Evolutionary conservation across 2,329 filamentous ascomycete species (phyloP).

Genomic region (Plenodomus biglobosus): DNA sequence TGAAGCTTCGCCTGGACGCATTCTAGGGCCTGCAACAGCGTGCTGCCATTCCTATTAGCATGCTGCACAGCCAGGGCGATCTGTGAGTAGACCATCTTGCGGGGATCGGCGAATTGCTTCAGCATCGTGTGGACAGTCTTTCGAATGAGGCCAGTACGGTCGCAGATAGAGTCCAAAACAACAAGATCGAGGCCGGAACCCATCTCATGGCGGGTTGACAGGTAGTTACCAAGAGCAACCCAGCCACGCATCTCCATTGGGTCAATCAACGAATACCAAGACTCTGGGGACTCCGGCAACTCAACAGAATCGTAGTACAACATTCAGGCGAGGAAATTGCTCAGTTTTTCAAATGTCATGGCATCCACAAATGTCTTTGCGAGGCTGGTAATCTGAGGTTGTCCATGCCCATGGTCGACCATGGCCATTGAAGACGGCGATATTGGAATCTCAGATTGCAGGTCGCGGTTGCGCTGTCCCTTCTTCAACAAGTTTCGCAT

Average conservation of each 20-base stretch:
- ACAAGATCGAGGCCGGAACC: slow-evolving; percentile 16
- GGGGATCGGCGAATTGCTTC: slow-evolving; percentile 14
- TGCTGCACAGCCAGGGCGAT: slow-evolving; percentile 5
- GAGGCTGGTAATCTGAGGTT: slow-evolving; percentile 4
- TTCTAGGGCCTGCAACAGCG: slow-evolving; percentile 10
- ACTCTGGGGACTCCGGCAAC: slow-evolving; percentile 14
- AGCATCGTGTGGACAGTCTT: slow-evolving; percentile 11
- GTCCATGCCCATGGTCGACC: too few species aligned
- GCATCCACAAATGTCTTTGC: slow-evolving; percentile 19
- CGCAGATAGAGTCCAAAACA: slow-evolving; percentile 21
- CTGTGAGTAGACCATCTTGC: slow-evolving; percentile 18
- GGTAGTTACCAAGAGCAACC: slow-evolving; percentile 19
- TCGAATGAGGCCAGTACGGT: slow-evolving; percentile 11
- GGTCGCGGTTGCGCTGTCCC: not conserved
- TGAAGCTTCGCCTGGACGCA: slow-evolving; percentile 9
- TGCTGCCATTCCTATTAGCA: not conserved
- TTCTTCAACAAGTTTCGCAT: too few species aligned
- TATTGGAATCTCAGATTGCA: slow-evolving; percentile 2
- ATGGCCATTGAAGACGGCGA: slow-evolving; percentile 1
- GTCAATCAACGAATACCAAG: slow-evolving; percentile 18
- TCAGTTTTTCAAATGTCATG: slow-evolving; percentile 15
- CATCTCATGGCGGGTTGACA: slow-evolving; percentile 1
- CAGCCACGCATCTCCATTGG: slow-evolving; percentile 26
- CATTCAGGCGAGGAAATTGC: slow-evolving; percentile 27
- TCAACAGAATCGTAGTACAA: slow-evolving; percentile 28